Base-by-base conservation (phyloP, 176 grass and related monocot genomes). In the Juncus effusus region DNA sequence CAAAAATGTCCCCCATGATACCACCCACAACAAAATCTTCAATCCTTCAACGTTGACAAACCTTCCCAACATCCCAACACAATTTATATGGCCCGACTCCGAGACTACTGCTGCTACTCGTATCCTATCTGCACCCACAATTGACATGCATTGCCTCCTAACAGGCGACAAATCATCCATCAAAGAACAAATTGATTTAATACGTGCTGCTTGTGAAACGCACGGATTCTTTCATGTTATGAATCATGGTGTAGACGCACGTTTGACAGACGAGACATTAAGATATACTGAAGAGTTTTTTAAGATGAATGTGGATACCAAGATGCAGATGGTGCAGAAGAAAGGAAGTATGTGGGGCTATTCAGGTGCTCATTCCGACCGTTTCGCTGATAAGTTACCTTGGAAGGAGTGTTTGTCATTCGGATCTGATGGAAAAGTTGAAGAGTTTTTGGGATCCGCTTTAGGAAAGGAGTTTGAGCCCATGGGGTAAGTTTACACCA, bases 351-450 rank as follows among this genome's bases (percentile, higher is more conserved):
- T 90, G 44, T 45, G 56, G 70, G 87, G 91, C 7, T 96, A 80
- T 64, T 56, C 91, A 12, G 45, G 72, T 9, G 87, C 84, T 4
- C 91, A 96, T 76, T 52, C 65, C 1, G 78, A 90, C 59, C 87
- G 91, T 15, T 96, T 96, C 69, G 38, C 73, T 12, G 37, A 58
- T 42, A 85, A 87, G 13, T 84, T 96, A 0, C 91, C 91, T 0
- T 96, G 91, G 91, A 96, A 96, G 84, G 91, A 87, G 65, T 84
- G 83, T 38, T 71, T 96, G 16, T 90, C 91, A 52, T 90, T 96
- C 16, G 61, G 44, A 16, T 76, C 87, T 41, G 39, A 47, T 8
- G 13, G 42, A 6, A 1, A 14, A 42, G 74, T 87, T 70, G 73
- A 15, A 2, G 87, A 96, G 56, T 90, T 72, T 76, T 82, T 95